phyloP scores from a whole-genome alignment of 2,329 filamentous ascomycete genomes.

The Colletotrichum sp. region DNA sequence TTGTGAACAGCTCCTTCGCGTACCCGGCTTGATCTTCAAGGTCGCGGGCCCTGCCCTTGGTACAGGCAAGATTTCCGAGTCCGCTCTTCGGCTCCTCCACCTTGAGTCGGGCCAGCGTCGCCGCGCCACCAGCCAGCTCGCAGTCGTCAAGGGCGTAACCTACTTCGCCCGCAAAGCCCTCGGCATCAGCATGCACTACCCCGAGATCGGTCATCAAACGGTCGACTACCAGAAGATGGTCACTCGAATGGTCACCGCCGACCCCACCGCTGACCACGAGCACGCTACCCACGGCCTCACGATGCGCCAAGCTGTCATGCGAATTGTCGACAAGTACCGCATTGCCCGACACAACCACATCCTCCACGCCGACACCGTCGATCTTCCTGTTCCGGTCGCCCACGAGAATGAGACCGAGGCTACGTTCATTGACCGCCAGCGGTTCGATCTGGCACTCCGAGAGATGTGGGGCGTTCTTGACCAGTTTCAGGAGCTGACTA shows the following conservation, averaged over 20 bases:
- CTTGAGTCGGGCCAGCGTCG: too few relatives aligned
- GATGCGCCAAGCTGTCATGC: neutral
- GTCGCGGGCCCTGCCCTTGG: too few relatives aligned
- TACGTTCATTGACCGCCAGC: neutral
- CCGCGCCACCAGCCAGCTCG: too few relatives aligned
- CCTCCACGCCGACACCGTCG: fast-evolving
- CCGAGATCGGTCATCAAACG: too few relatives aligned
- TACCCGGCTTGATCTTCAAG: too few relatives aligned
- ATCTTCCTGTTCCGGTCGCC: neutral
- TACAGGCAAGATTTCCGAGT: too few relatives aligned
- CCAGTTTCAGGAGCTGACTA: neutral
- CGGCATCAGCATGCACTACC: too few relatives aligned
- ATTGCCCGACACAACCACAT: neutral
- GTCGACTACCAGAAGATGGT: neutral
- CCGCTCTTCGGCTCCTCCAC: too few relatives aligned
- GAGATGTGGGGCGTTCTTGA: neutral
- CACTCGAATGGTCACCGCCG: neutral
- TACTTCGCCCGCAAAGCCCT: too few relatives aligned
- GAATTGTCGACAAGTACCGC: neutral
- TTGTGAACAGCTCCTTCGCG: too few relatives aligned
- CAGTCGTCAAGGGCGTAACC: too few relatives aligned
- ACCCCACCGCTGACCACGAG: too few relatives aligned
- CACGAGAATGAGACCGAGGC: neutral
- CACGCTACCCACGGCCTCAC: neutral
- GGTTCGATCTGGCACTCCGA: neutral